phyloP scores from a whole-genome alignment of 1,139 yeast genomes.

The Meyerozyma elateridarum region DNA sequence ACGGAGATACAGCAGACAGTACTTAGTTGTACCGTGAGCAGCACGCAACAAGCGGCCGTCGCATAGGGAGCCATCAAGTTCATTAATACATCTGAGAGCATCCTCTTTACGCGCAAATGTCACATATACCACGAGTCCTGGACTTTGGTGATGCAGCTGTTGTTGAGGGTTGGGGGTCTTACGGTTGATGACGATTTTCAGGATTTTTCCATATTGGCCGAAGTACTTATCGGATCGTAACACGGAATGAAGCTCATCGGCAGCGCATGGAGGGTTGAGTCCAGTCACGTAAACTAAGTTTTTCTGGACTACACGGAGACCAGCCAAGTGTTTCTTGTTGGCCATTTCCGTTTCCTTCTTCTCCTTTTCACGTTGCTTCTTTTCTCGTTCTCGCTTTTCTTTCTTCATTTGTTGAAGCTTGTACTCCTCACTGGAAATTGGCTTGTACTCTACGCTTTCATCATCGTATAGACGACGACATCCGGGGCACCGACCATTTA shows the following conservation, averaged over 20 bases:
- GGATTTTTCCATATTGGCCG: constrained; percentile 96
- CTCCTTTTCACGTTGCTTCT: constrained; percentile 86
- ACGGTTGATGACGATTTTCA: constrained; percentile 88
- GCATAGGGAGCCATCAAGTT: constrained; percentile 89
- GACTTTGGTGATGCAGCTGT: constrained; percentile 43
- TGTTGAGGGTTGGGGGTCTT: constrained; percentile 49
- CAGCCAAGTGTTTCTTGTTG: constrained; percentile 88
- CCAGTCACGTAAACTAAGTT: constrained; percentile 96
- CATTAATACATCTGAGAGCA: constrained; percentile 87
- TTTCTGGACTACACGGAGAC: constrained; percentile 96
- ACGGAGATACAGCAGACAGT: constrained; percentile 90
- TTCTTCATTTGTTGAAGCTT: constrained; percentile 73
- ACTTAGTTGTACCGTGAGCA: constrained; percentile 97
- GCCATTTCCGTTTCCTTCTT: constrained; percentile 88
- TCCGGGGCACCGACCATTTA: constrained; percentile 96
- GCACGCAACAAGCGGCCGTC: constrained; percentile 88
- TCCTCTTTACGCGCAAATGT: constrained; percentile 92
- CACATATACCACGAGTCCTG: constrained; percentile 93
- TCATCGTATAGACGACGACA: constrained; percentile 94
- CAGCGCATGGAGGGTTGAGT: constrained; percentile 81
- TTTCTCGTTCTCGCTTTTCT: constrained; percentile 78
- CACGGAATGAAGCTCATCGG: constrained; percentile 83
- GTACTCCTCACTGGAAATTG: constrained; percentile 80
- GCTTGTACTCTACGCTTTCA: constrained; percentile 82
- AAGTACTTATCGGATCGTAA: constrained; percentile 89